Base-by-base conservation (phyloP, 2,329 filamentous ascomycete genomes). In the Incumbomyces lentus region DNA sequence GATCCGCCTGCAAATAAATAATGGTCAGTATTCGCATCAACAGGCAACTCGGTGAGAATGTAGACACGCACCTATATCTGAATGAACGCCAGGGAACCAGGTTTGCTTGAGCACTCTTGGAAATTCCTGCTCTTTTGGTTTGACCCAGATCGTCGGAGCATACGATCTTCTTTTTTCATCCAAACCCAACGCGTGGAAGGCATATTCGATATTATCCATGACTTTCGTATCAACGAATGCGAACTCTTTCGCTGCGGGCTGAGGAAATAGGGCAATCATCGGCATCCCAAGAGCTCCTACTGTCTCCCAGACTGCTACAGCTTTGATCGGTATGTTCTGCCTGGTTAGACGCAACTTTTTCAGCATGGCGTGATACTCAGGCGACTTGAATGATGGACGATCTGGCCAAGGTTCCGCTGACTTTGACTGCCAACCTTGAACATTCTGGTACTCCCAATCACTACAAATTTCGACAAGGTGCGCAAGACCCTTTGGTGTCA, bases 21-120 rank as follows among this genome's bases (percentile, higher is more conserved):
- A 57, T 74, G 70, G 38, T 40, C 30, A 40, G 38, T 22, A 4
- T 35, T 12, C 16, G 11, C 4, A 6, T 35, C n/a, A 26, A 3
- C 3, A 13, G 12, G 7, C 14, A 26, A 26, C 5, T 4, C 4
- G 22, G 22, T 12, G 3, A 26, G 38, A 29, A 29, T 14, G 19
- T 3, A 40, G 38, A 26, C 3, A 18, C n/a, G 22, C 12, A 19
- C 14, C n/a, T 8, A 40, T 17, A 32, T 29, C 29, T 16, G 13
- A n/a, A 17, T 35, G 33, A 4, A 65, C 63, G 18, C 70, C 69
- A 2, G 68, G 68, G 53, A 71, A 71, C 69, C 68, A 73, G 39
- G 64, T 62, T 59, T 72, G 69, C 44, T 65, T 66, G 6, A 71
- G 57, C 6, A 60, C 56, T 52, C 59, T 54, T 5, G 52, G 48